These are phyloP conservation scores for Peterozyma toletana DNA, from an alignment of 805 yeast genomes.

Conservation along the genomic window DNA sequence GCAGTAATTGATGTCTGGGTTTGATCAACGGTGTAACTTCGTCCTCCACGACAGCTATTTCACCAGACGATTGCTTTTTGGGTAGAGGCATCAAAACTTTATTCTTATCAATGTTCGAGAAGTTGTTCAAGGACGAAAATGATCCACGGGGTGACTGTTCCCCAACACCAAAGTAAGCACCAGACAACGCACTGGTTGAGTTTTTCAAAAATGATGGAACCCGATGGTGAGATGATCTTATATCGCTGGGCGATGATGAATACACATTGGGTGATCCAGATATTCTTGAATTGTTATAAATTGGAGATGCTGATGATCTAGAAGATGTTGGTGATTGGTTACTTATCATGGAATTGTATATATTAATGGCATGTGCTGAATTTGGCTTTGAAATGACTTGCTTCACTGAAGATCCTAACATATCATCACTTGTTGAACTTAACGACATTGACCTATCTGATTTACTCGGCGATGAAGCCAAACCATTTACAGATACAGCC, in stretches of 20 bases:
- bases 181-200: not conserved
- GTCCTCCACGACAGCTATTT: not conserved
- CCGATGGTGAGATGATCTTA: not conserved
- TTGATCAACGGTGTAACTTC: constrained; percentile 6
- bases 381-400: not conserved
- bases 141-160: constrained; percentile 4
- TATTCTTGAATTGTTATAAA: not conserved
- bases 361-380: constrained; percentile 2
- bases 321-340: constrained; percentile 4
- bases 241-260: constrained; percentile 4
- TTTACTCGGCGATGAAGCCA: not conserved
- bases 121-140: constrained; percentile 1
- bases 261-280: not conserved
- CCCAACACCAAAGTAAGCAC: constrained; percentile 1
- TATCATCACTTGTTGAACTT: not conserved
- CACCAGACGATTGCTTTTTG: constrained; percentile 1
- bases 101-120: not conserved
- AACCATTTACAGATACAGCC: not conserved
- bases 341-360: not conserved
- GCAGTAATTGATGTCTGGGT: too few relatives aligned
- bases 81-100: not conserved
- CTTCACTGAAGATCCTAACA: not conserved
- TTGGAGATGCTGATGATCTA: constrained; percentile 1
- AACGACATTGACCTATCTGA: not conserved
- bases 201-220: not conserved